Conservation (phyloP, 2,329 filamentous ascomycete genomes). For the Diaporthe amygdali region DNA sequence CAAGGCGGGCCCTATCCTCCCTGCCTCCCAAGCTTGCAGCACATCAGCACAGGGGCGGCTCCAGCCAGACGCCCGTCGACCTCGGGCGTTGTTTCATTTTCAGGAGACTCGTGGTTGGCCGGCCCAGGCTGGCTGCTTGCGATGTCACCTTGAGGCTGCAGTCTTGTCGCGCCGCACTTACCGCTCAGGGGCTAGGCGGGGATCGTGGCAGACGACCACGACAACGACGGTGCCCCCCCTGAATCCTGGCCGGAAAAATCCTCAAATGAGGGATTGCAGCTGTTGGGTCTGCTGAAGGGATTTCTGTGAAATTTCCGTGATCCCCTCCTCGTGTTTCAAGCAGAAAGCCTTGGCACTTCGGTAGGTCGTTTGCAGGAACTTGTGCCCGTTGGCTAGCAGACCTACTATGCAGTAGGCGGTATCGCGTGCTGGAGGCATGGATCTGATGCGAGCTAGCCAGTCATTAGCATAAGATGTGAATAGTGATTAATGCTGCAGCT, state of each 20-base stretch:
- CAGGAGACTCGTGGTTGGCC: background rate
- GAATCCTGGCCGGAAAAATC: background rate
- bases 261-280: background rate
- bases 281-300: conserved; percentile 6
- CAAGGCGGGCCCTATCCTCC: background rate
- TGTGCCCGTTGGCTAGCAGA: background rate
- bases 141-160: conserved; percentile 21
- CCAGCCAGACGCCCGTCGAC: background rate
- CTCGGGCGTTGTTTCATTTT: conserved; percentile 20
- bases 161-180: background rate
- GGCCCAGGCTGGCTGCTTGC: background rate
- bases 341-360: conserved; percentile 16
- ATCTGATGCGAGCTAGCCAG: conserved; percentile 5
- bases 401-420: background rate
- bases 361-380: background rate
- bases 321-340: conserved; percentile 10
- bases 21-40: conserved; percentile 2
- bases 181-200: conserved; percentile 2
- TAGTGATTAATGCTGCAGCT: background rate
- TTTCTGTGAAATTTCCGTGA: conserved; percentile 18
- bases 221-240: background rate
- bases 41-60: conserved; percentile 10
- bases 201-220: background rate
- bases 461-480: background rate
- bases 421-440: conserved; percentile 1